Evolutionary conservation across 148 eudicot species (phyloP).

Genomic region (Nyssa sinensis): DNA sequence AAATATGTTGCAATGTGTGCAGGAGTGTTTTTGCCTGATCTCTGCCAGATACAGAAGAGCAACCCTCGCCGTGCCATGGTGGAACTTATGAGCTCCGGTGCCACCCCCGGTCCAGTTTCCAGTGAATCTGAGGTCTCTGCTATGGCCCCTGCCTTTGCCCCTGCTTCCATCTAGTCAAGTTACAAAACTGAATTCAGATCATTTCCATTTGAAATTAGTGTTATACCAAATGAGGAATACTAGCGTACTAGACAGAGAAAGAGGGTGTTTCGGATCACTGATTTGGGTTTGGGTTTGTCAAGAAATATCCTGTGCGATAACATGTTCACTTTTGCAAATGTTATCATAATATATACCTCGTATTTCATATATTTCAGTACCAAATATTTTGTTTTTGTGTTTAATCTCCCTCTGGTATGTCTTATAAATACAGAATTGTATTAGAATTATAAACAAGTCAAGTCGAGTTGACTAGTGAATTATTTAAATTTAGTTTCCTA

Average conservation of each 20-base stretch:
- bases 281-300: neutral
- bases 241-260: neutral
- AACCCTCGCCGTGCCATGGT: constrained; percentile 66
- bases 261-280: neutral
- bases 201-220: neutral
- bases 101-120: constrained; percentile 41
- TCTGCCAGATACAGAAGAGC: constrained; percentile 50
- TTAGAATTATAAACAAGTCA: no score
- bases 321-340: neutral
- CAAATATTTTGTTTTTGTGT: no score
- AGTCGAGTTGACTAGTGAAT: no score
- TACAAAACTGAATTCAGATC: neutral
- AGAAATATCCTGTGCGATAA: neutral
- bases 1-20: constrained; percentile 12
- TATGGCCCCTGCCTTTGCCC: constrained; percentile 36
- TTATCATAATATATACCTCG: neutral
- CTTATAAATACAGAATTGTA: no score
- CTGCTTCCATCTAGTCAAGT: constrained; percentile 22
- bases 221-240: neutral
- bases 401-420: no score
- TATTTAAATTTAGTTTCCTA: no score
- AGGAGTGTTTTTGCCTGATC: constrained; percentile 70
- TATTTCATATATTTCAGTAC: no score
- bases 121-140: constrained; percentile 11
- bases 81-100: constrained; percentile 70